Conservation (phyloP, 768 basidiomycete species). For the Goffeauzyma gilvescens region DNA sequence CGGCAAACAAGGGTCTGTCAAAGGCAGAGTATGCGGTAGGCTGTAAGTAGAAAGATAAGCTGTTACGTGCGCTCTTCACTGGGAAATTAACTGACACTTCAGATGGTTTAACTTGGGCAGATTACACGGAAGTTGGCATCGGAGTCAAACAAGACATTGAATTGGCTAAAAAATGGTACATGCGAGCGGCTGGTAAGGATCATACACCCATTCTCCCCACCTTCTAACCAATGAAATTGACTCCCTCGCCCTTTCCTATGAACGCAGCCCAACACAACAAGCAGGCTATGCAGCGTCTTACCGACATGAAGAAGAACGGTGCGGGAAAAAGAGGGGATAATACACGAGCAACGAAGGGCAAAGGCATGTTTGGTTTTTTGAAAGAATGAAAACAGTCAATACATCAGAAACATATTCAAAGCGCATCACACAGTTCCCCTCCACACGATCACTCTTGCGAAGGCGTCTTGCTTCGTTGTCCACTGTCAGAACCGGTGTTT, state of each 20-base stretch:
- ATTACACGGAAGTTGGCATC: slow-evolving; percentile 94
- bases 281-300: slow-evolving; percentile 84
- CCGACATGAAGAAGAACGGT: slow-evolving; percentile 81
- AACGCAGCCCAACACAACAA: slow-evolving; percentile 83
- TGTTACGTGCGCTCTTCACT: not conserved
- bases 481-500: no score
- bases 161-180: slow-evolving; percentile 94
- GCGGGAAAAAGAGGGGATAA: slow-evolving; percentile 5
- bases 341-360: no score
- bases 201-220: not conserved
- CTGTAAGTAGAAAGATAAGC: no score
- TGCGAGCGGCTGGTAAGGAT: slow-evolving; percentile 82
- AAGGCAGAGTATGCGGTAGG: slow-evolving; percentile 99
- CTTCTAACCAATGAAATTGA: not conserved
- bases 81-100: not conserved
- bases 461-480: no score
- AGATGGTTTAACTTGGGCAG: no score
- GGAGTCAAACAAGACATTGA: slow-evolving; percentile 91
- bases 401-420: no score
- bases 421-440: no score
- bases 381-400: no score
- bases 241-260: not conserved
- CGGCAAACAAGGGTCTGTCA: slow-evolving; percentile 85
- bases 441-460: no score
- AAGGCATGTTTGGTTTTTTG: no score